Evolutionary conservation across 371 early-diverging fungal species (phyloP).

Genomic region (Actinomortierella ambigua): DNA sequence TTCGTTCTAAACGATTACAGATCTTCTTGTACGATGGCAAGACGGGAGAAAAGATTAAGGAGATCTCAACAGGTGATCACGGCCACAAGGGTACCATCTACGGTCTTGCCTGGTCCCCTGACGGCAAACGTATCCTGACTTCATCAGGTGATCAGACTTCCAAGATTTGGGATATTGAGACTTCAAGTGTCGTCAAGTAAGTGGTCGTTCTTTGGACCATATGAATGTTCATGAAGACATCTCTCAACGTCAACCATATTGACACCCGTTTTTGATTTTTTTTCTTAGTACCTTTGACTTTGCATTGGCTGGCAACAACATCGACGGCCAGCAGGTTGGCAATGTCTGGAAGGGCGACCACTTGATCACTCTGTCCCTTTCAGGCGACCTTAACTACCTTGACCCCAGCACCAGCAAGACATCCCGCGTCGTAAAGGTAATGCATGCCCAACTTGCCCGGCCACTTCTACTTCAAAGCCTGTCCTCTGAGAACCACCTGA

Average conservation of each 20-base stretch:
- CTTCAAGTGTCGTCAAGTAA: slow-evolving; percentile 74
- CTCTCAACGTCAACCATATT: too few relatives aligned
- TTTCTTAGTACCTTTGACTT: slow-evolving; percentile 64
- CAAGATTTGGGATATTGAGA: slow-evolving; percentile 91
- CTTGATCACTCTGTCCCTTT: slow-evolving; percentile 78
- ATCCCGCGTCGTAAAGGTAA: slow-evolving; percentile 58
- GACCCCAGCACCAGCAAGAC: slow-evolving; percentile 63
- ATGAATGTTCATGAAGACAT: not conserved
- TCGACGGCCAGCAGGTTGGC: slow-evolving; percentile 93
- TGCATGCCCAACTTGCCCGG: too few relatives aligned
- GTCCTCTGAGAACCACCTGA: too few relatives aligned
- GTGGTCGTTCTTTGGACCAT: slow-evolving; percentile 6
- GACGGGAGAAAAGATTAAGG: slow-evolving; percentile 82
- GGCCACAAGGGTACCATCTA: slow-evolving; percentile 85
- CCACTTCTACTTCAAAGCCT: too few relatives aligned
- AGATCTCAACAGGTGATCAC: slow-evolving; percentile 60
- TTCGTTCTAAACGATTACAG: slow-evolving; percentile 28
- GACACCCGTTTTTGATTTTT: too few relatives aligned
- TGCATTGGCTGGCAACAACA: slow-evolving; percentile 26
- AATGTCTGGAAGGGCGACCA: slow-evolving; percentile 83
- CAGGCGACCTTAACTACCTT: slow-evolving; percentile 86
- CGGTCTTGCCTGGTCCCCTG: slow-evolving; percentile 88
- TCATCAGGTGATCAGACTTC: slow-evolving; percentile 88
- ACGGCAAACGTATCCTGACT: slow-evolving; percentile 77
- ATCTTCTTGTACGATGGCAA: slow-evolving; percentile 93